A percentile compares a stretch with the other conserved stretches of the same genome.
Conservation (phyloP, 768 basidiomycete genomes). For the Gymnopilus junonius region DNA sequence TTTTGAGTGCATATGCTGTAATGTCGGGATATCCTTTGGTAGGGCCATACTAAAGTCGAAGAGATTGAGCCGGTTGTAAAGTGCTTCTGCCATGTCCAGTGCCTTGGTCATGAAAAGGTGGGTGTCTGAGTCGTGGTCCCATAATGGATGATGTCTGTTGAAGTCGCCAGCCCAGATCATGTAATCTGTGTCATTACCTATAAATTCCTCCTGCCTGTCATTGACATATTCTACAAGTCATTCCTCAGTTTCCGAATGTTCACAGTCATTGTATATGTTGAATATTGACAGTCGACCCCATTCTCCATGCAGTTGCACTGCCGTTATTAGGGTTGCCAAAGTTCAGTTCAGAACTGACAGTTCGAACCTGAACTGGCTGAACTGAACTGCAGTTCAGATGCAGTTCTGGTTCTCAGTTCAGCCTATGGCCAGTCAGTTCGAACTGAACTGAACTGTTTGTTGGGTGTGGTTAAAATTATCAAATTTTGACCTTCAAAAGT, state of each 20-base stretch:
- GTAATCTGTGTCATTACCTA: constrained; percentile 6
- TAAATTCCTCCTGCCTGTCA: not conserved
- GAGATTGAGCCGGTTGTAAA: constrained; percentile 30
- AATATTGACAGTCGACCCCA: constrained; percentile 33
- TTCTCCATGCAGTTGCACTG: constrained; percentile 20
- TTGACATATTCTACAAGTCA: not conserved
- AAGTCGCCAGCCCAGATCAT: too few relatives aligned
- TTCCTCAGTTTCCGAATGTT: constrained; percentile 20
- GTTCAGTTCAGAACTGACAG: too few relatives aligned
- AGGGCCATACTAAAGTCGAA: constrained; percentile 40
- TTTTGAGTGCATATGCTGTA: constrained; percentile 29
- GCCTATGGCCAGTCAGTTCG: too few relatives aligned
- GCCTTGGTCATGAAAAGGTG: constrained; percentile 38
- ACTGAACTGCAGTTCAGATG: too few relatives aligned
- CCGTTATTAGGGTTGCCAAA: too few relatives aligned
- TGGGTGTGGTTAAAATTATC: too few relatives aligned
- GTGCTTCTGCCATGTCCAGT: constrained; percentile 21
- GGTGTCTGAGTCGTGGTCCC: constrained; percentile 35
- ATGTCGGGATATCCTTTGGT: constrained; percentile 35
- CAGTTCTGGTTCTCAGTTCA: too few relatives aligned
- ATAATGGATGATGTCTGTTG: constrained; percentile 42
- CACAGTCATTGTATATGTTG: constrained; percentile 37
- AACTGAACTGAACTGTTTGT: too few relatives aligned
- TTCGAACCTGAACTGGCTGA: too few relatives aligned
- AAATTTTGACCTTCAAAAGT: too few relatives aligned